A percentile compares a stretch with the other conserved stretches of the same genome.
These are phyloP conservation scores for Cercospora canescens DNA, from an alignment of 2,329 filamentous ascomycete species.

Conservation along the genomic window DNA sequence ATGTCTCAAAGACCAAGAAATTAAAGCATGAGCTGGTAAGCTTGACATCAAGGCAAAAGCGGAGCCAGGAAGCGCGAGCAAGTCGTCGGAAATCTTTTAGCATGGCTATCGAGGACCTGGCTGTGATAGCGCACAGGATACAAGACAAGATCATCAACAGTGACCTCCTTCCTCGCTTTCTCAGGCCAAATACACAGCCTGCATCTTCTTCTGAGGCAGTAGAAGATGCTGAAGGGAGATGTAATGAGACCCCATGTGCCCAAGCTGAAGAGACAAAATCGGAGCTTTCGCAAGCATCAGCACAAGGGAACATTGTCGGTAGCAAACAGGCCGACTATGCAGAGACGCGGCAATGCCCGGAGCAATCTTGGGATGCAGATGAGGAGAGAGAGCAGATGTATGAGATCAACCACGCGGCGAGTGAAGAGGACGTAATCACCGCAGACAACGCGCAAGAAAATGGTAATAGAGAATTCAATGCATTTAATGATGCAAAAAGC, in stretches of 20 bases:
- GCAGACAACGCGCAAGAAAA: too few species aligned
- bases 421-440: too few species aligned
- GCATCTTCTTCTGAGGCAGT: not conserved
- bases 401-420: too few species aligned
- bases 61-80: not conserved
- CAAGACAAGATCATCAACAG: not conserved
- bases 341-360: not conserved
- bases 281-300: not conserved
- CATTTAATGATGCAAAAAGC: too few species aligned
- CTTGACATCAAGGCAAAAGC: not conserved
- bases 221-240: not conserved
- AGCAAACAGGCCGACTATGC: not conserved
- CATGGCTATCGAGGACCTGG: not conserved
- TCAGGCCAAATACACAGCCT: not conserved
- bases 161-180: not conserved
- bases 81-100: not conserved
- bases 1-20: not conserved
- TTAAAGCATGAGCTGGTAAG: not conserved
- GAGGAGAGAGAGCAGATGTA: too few species aligned
- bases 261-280: not conserved
- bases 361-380: too few species aligned
- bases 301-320: not conserved
- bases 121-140: not conserved
- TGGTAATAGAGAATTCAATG: too few species aligned
- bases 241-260: not conserved